A percentile compares a stretch with the other conserved stretches of the same genome.
Evolutionary conservation across 2,329 filamentous ascomycete species (phyloP).

Genomic region (Arthrobotrys pseudoclavata): DNA sequence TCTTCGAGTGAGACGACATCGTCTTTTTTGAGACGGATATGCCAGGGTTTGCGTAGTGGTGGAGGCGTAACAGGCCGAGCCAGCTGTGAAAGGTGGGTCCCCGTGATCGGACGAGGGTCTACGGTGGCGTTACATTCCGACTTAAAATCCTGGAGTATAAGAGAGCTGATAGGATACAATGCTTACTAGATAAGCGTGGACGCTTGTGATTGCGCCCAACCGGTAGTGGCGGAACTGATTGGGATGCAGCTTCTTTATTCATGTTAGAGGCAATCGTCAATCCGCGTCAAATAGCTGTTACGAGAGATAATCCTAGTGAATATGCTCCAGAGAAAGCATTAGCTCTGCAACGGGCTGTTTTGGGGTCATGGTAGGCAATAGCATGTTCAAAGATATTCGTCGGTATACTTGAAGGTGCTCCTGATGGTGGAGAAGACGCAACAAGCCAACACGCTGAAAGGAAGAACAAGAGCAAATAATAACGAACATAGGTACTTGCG

Average conservation of each 20-base stretch:
- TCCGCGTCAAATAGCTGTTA: not conserved
- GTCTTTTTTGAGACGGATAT: not conserved
- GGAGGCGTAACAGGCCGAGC: no score
- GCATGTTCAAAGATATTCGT: not conserved
- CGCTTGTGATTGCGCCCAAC: not conserved
- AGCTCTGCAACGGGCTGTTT: not conserved
- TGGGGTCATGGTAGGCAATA: not conserved
- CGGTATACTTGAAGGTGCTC: not conserved
- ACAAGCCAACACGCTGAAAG: not conserved
- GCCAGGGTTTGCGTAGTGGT: not conserved
- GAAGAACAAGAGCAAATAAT: no score
- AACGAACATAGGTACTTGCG: no score
- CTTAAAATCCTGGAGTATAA: not conserved
- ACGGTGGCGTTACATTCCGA: not conserved
- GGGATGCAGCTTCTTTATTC: not conserved
- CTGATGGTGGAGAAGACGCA: not conserved
- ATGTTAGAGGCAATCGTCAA: not conserved
- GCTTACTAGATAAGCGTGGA: constrained; percentile 9
- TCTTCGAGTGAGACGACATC: not conserved
- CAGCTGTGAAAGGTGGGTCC: not conserved
- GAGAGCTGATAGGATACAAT: not conserved
- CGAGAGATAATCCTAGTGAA: not conserved
- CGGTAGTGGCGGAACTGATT: not conserved
- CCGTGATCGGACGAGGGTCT: not conserved
- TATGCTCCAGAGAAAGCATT: not conserved